Evolutionary conservation across 352 stramenopile species (phyloP).

Genomic region (Phytophthora kernoviae): DNA sequence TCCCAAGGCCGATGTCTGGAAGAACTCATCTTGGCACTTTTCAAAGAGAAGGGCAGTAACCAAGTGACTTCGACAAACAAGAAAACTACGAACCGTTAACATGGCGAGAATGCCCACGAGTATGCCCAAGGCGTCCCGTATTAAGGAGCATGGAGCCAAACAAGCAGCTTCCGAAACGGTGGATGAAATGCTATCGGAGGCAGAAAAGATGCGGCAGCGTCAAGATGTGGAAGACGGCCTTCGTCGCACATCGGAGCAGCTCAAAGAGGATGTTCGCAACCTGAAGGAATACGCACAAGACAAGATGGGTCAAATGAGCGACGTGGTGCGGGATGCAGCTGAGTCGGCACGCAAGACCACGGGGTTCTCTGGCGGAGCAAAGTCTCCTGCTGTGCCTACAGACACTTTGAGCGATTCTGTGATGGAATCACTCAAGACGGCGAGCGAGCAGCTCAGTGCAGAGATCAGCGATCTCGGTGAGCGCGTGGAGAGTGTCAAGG

Average conservation of each 20-base stretch:
- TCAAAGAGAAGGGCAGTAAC: conserved; percentile 12
- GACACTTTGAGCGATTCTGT: conserved; percentile 31
- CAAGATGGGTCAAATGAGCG: conserved; percentile 54
- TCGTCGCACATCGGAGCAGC: conserved; percentile 39
- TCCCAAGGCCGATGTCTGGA: conserved; percentile 9
- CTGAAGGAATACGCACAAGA: conserved; percentile 50
- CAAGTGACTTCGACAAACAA: conserved; percentile 6
- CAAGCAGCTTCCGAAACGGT: conserved; percentile 19
- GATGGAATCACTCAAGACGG: conserved; percentile 37
- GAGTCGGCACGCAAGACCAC: conserved; percentile 26
- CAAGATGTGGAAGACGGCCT: conserved; percentile 23
- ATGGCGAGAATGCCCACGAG: conserved; percentile 31
- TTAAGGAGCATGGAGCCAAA: conserved; percentile 21
- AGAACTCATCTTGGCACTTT: conserved; percentile 14
- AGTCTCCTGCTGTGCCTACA: conserved; percentile 19
- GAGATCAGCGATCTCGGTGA: conserved; percentile 35
- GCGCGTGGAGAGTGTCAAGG: conserved; percentile 51
- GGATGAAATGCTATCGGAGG: conserved; percentile 34
- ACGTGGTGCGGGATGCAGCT: conserved; percentile 40
- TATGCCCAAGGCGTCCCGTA: conserved; percentile 27
- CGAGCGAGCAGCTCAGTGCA: conserved; percentile 42
- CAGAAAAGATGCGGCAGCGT: conserved; percentile 23
- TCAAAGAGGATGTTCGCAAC: conserved; percentile 46
- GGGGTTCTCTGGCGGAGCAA: conserved; percentile 2
- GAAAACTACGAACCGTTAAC: background rate